Evolutionary conservation across 2,329 filamentous ascomycete species (phyloP), one percentile per base, ranked within the genome.

Genomic region (Exophiala alcalophila): DNA sequence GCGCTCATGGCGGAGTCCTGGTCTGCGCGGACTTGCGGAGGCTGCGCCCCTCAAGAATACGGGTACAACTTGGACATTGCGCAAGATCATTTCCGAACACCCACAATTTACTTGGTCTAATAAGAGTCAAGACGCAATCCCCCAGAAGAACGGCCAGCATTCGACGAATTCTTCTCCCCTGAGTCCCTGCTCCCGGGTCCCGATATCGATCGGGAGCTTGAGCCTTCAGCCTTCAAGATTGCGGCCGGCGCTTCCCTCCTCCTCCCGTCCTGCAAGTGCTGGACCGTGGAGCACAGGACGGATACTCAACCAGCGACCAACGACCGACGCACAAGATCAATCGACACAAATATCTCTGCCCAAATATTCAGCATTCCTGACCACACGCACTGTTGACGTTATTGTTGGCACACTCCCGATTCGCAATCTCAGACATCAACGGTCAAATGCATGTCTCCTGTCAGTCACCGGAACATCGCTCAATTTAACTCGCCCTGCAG

Each of bases 401-500:
- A n/a, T n/a, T n/a, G n/a, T n/a, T 25, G 15, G 34, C 24, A 38
- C 44, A 50, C 38, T 39, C 24, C 29, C 27, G 29, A 33, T 29
- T n/a, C 15, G 11, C 41, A 42, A 39, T 47, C 44, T 47, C 28
- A 23, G 41, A 21, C 12, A 27, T 38, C 43, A 36, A 4, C 36
- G 24, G 40, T 42, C 48, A 47, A 12, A 41, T 41, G 24, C 36
- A 47, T 40, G 29, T 29, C 48, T 29, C 44, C 48, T 25, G 40
- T 39, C 44, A 24, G 32, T 38, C 25, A 29, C 32, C 44, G 16
- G 40, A 36, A 36, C 33, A 37, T 29, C 36, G 40, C 37, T 43
- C 47, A 43, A 53, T 50, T 49, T 50, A 53, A 53, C 40, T 40
- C 50, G 47, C 53, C 53, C 53, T 56, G 53, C 49, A 54, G 52